A percentile compares a stretch with the other conserved stretches of the same genome.
Conservation (phyloP, 2,329 filamentous ascomycete species). For the Ascochyta koolunga region DNA sequence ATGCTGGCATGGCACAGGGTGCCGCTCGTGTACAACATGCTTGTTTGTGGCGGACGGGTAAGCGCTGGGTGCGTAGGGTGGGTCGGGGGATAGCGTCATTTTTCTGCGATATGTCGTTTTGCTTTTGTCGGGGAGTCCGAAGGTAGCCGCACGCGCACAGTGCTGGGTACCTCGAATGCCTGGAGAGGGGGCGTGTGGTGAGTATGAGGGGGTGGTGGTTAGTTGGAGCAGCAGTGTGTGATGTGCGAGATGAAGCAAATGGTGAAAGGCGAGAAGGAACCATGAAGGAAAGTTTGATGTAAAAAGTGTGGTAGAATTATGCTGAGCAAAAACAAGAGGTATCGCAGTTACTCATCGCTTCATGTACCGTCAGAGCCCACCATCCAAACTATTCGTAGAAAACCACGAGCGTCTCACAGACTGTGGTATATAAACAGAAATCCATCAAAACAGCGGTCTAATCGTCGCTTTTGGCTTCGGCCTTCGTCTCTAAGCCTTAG, state of each 20-base stretch:
- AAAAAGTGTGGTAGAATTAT: conserved; percentile 7
- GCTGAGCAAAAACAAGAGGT: conserved; percentile 12
- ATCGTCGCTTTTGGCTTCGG: conserved; percentile 33
- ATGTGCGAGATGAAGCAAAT: not conserved
- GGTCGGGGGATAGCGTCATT: conserved; percentile 4
- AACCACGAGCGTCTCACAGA: not conserved
- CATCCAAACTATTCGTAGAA: not conserved
- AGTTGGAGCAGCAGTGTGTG: too few relatives aligned
- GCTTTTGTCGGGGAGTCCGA: not conserved
- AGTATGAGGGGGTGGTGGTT: not conserved
- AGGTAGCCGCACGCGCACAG: not conserved
- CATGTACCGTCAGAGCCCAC: not conserved
- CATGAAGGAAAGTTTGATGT: not conserved
- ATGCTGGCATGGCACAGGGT: not conserved
- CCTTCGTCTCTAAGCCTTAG: conserved; percentile 39
- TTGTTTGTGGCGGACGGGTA: not conserved
- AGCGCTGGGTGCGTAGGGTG: not conserved
- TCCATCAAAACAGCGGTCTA: conserved; percentile 1
- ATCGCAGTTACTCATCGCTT: conserved; percentile 2
- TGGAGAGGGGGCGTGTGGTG: not conserved
- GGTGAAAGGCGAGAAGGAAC: not conserved
- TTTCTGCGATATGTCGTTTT: conserved; percentile 1
- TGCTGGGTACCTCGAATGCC: not conserved
- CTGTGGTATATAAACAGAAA: not conserved
- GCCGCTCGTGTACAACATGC: not conserved